These are phyloP conservation scores for Evernia prunastri DNA, from an alignment of 495 filamentous ascomycete genomes.

Conservation along the genomic window DNA sequence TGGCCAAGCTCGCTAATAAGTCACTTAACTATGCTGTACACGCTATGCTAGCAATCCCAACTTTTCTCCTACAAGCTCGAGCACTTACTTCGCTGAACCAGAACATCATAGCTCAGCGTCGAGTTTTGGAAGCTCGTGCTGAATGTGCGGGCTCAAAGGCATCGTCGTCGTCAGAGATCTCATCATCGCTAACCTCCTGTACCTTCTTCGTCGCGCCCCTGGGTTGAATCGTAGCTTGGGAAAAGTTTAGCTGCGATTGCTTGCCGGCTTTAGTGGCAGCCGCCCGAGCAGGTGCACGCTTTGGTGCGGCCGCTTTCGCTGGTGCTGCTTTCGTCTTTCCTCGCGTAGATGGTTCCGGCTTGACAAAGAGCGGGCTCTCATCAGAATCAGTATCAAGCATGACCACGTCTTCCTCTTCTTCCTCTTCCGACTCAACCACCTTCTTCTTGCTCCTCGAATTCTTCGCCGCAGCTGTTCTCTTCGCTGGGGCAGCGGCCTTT, in stretches of 20 bases:
- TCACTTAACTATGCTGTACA: background rate
- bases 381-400: slow-evolving; percentile 56
- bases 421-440: slow-evolving; percentile 52
- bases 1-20: background rate
- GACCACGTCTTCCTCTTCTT: slow-evolving; percentile 57
- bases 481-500: slow-evolving; percentile 35
- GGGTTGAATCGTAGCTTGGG: slow-evolving; percentile 45
- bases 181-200: slow-evolving; percentile 51
- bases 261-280: slow-evolving; percentile 35
- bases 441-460: slow-evolving; percentile 43
- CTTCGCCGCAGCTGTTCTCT: slow-evolving; percentile 36
- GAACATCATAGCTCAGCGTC: slow-evolving; percentile 12
- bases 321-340: slow-evolving; percentile 36
- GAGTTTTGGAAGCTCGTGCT: slow-evolving; percentile 24
- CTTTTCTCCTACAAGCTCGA: background rate
- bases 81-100: background rate
- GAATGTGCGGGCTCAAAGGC: slow-evolving; percentile 62
- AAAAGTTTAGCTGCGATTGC: slow-evolving; percentile 73
- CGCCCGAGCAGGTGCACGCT: slow-evolving; percentile 35
- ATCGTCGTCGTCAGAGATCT: slow-evolving; percentile 70
- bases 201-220: slow-evolving; percentile 40
- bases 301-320: slow-evolving; percentile 33
- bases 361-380: slow-evolving; percentile 49
- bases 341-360: slow-evolving; percentile 41
- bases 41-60: background rate